Base-by-base conservation (phyloP, 2,329 filamentous ascomycete genomes). In the Diplodia intermedia region DNA sequence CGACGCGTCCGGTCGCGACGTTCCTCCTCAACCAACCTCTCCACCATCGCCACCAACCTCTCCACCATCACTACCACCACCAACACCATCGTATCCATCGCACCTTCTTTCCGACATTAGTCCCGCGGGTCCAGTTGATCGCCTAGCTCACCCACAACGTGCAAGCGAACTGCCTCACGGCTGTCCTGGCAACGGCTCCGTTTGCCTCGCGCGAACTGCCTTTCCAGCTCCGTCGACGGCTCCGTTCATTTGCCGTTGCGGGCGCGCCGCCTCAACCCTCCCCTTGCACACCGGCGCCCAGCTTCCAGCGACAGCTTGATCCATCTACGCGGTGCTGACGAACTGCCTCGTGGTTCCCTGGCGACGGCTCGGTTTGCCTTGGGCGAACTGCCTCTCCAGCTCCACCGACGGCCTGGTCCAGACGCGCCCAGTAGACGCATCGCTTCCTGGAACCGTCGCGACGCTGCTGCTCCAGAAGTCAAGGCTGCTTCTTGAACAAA, bases 401-500 rank as follows among this genome's bases (percentile, higher is more conserved):
- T 20, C 43, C 43, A n/a, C 3, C 43, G 15, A 47, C 43, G 43
- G 43, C 43, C 4, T n/a, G 43, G 43, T 47, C 38, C 38, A 1
- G 14, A 43, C 38, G 38, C 38, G 6, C 38, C 9, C 18, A 5
- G 38, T 43, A 43, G 38, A 43, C 38, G 38, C 38, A 43, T 43
- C 18, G 38, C 43, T 47, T 47, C 43, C n/a, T 47, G 43, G 43
- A 47, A 18, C 38, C 38, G 4, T 14, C 38, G 38, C 18, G 9
- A 14, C 40, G 15, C 40, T 15, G 40, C 14, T 23, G 26, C 20
- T 31, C 20, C 1, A 8, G 26, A 23, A 43, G 60, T 26, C 29
- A 43, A 63, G 33, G 47, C 40, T 31, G 60, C 38, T 63, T 40
- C 26, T 52, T 26, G 15, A 26, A 26, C 38, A 38, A 63, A 47